Conservation (phyloP, 2,329 filamentous ascomycete genomes). For the Davidsoniella virescens region DNA sequence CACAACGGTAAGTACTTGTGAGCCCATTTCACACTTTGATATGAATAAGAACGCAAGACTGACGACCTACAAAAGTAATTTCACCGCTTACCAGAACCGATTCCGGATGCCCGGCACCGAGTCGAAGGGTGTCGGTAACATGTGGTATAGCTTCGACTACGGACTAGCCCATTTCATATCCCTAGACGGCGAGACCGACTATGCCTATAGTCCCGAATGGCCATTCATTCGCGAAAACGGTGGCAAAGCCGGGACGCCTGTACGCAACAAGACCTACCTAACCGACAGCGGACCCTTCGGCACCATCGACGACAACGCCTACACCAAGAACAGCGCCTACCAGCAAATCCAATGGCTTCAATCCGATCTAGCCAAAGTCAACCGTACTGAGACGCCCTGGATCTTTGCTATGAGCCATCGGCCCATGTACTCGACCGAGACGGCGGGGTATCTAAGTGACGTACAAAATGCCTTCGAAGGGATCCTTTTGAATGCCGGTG, state of each 20-base stretch:
- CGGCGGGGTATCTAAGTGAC: constrained; percentile 27
- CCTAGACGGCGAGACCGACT: constrained; percentile 33
- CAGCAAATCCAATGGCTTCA: constrained; percentile 31
- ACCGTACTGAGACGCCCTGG: constrained; percentile 32
- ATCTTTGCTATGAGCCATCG: constrained; percentile 32
- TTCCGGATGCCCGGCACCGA: constrained; percentile 35
- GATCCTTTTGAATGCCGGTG: constrained; percentile 26
- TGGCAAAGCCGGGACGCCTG: constrained; percentile 26
- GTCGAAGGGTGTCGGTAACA: constrained; percentile 31
- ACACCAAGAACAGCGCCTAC: constrained; percentile 25
- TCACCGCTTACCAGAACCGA: constrained; percentile 33
- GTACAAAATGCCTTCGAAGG: constrained; percentile 29
- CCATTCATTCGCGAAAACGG: constrained; percentile 27
- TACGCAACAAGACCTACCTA: constrained; percentile 25
- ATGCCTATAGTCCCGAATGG: constrained; percentile 29
- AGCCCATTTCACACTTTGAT: too few species aligned
- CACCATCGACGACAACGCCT: constrained; percentile 23
- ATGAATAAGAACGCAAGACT: not conserved
- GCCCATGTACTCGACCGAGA: constrained; percentile 30
- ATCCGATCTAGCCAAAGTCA: constrained; percentile 27
- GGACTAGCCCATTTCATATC: constrained; percentile 35
- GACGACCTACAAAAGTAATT: constrained; percentile 20
- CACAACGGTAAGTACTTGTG: constrained; percentile 21
- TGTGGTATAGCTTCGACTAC: constrained; percentile 40
- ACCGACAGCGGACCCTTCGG: constrained; percentile 35